These are phyloP conservation scores for Cladorrhinum samala DNA, from an alignment of 495 filamentous ascomycete species.

Conservation along the genomic window DNA sequence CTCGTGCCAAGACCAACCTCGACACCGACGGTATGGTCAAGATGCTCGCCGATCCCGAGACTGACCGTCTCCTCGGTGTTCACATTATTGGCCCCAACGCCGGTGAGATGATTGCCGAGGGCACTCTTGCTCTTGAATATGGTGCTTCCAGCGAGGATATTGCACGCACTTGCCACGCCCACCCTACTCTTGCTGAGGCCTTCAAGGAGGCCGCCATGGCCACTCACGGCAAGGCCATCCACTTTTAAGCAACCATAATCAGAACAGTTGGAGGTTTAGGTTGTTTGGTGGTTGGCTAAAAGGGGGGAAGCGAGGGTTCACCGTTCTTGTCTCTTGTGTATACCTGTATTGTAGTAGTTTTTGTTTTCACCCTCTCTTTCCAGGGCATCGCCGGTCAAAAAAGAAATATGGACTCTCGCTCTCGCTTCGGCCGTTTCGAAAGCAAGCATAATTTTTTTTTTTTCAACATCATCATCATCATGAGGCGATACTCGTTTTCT, in stretches of 20 bases:
- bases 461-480: background rate
- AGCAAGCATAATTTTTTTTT: conserved; percentile 4
- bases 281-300: background rate
- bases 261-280: background rate
- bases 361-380: conserved; percentile 12
- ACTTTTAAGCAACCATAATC: conserved; percentile 57
- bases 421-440: conserved; percentile 11
- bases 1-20: conserved; percentile 95
- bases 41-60: conserved; percentile 94
- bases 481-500: conserved; percentile 1
- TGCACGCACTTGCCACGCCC: conserved; percentile 90
- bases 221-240: conserved; percentile 92
- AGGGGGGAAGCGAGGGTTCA: background rate
- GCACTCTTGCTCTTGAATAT: conserved; percentile 91
- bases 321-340: conserved; percentile 14
- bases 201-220: conserved; percentile 99
- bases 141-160: conserved; percentile 93
- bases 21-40: conserved; percentile 96
- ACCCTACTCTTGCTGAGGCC: conserved; percentile 92
- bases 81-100: conserved; percentile 96
- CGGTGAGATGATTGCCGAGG: conserved; percentile 99
- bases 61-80: conserved; percentile 87
- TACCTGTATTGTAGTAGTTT: conserved; percentile 26
- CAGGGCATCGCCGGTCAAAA: conserved; percentile 18
- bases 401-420: conserved; percentile 18